Conservation (phyloP, 139 green algal species). For the Astrephomene gubernaculifera region DNA sequence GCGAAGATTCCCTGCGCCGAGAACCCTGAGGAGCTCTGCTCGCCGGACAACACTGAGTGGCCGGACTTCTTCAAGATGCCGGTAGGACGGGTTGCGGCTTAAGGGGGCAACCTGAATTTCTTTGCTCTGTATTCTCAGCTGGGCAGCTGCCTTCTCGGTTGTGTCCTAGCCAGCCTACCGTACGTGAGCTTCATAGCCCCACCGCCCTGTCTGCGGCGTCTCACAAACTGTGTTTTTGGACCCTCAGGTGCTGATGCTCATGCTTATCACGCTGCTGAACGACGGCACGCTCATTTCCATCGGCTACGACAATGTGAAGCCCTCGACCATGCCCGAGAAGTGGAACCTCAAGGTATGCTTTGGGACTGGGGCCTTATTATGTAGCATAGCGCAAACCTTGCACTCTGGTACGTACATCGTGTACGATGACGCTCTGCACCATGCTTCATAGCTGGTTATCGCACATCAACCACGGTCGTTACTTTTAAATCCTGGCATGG, state of each 20-base stretch:
- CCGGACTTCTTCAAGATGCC: constrained; percentile 87
- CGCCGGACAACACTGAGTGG: constrained; percentile 22
- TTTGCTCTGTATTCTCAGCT: too few species aligned
- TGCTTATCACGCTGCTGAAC: constrained; percentile 94
- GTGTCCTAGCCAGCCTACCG: too few species aligned
- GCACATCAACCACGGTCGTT: too few species aligned
- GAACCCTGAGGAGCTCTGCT: too few species aligned
- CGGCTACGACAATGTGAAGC: constrained; percentile 86
- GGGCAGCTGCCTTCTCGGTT: too few species aligned
- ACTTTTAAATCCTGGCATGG: too few species aligned
- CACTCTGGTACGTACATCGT: too few species aligned
- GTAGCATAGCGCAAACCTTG: background rate
- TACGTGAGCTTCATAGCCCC: too few species aligned
- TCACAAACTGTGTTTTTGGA: background rate
- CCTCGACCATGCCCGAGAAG: constrained; percentile 81
- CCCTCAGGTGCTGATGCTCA: constrained; percentile 87
- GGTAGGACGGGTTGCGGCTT: constrained; percentile 75
- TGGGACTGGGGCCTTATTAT: background rate
- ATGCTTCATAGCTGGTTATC: too few species aligned
- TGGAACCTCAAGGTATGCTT: constrained; percentile 68
- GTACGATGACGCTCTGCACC: too few species aligned
- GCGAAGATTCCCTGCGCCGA: too few species aligned
- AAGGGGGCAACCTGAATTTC: background rate
- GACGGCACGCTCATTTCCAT: constrained; percentile 91
- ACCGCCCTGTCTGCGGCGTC: constrained; percentile 54